Base-by-base conservation (phyloP, 192 early-diverging fungal species). In the Cetraspora pellucida region DNA sequence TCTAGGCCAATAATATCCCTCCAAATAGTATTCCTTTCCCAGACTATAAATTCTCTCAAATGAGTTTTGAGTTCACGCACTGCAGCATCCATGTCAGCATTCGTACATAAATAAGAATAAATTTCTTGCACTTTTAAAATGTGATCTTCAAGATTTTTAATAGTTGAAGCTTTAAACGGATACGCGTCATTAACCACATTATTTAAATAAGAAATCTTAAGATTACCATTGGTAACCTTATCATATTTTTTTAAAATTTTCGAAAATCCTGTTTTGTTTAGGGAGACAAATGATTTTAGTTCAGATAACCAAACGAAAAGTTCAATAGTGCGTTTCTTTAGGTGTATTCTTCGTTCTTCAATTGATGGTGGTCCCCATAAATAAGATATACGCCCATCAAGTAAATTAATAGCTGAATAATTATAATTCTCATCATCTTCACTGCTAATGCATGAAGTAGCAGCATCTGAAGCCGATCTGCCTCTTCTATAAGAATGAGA, bases 161-260 rank as follows among this genome's bases (percentile, higher is more conserved):
- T 92, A 28, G 94, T 90, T 2, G 82, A 79, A 0, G 83, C 59
- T 19, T 87, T 87, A 82, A 95, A 97, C 17, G 93, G 89, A 74
- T 93, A 91, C 0, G 90, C 82, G 6, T 80, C 77, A 16, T 87
- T 84, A 14, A 97, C 91, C 11, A 86, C 79, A 57, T 86, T 79
- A 44, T 80, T 80, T 80, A 95, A 89, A 79, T 94, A 98, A 37
- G 83, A 74, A 23, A 84, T 80, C 75, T 94, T 95, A 57, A 95
- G 84, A 23, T 90, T 86, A 68, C 86, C 87, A 50, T 89, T 85
- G 8, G 93, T 95, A 31, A 98, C 94, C 81, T 98, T 98, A 83
- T 98, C 97, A 78, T 92, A 98, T 85, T 98, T 98, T 86, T 98
- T 98, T 21, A 96, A 82, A 78, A 97, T 95, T 81, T 98, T 98